Evolutionary conservation across 257 asterid species (phyloP), one percentile per base, ranked within the genome.

Genomic region (Forsythia suspensa): DNA sequence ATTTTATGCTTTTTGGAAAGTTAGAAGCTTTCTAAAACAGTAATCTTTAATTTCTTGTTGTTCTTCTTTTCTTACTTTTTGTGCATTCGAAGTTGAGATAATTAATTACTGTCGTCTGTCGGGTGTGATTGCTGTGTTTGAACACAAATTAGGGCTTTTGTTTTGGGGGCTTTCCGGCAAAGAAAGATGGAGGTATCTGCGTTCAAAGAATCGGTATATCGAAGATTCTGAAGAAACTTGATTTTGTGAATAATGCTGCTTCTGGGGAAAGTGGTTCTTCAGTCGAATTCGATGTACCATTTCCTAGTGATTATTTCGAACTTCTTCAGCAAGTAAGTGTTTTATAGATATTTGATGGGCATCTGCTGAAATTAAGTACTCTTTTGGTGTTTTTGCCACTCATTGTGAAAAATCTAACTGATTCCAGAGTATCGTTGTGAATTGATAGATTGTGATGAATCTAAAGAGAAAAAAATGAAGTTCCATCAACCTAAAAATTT

Each of bases 261-360:
- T 69, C 85, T 74, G 83, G 82, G 34, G 83, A 76, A 57, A 81
- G 79, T 38, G 86, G 85, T 77, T 79, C 84, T 6, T 83, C 93
- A 24, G 74, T 80, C 57, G 89, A 90, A 36, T 83, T 82, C 55
- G 91, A 91, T 77, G 89, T 88, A 70, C 77, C 83, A 29, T 94
- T 92, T 83, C 97, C 98, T 10, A 85, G 68, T 73, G 97, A 94
- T 84, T 94, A 94, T 74, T 73, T 86, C 70, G 85, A 92, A 80
- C 93, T 94, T 63, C 95, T 94, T 80, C 66, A 71, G 77, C 97
- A 91, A 86, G 97, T 94, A 82, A 77, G 87, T 52, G 24, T 76
- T 73, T 15, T 0, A 44, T 74, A 57, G 16, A 15, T 12, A 2
- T n/a, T 34, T 20, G 34, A 20, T 11, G 55, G 1, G 68, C 80